These are phyloP conservation scores for Colletotrichum sp. DNA, from an alignment of 2,329 filamentous ascomycete genomes.

Conservation along the genomic window DNA sequence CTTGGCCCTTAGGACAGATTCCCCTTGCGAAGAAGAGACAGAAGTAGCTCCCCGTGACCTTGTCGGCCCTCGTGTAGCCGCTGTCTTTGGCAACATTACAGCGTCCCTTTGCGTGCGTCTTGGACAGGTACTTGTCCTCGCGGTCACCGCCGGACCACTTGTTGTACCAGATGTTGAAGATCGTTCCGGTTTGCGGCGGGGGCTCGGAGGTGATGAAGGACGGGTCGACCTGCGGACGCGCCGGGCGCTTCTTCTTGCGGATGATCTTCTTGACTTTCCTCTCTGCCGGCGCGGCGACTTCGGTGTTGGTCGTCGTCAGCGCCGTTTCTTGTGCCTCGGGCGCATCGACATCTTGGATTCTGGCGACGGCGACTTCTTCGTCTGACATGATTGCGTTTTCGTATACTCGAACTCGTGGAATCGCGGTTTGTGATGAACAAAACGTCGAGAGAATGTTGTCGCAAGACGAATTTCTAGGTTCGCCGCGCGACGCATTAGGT, in stretches of 20 bases:
- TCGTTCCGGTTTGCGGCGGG: constrained; percentile 89
- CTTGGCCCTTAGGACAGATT: constrained; percentile 78
- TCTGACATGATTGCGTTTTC: constrained; percentile 15
- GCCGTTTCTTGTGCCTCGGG: constrained; percentile 8
- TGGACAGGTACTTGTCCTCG: constrained; percentile 87
- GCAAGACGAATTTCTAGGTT: neutral
- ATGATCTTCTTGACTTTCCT: constrained; percentile 90
- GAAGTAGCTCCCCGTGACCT: constrained; percentile 82
- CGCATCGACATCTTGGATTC: neutral
- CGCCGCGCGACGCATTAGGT: neutral
- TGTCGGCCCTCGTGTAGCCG: constrained; percentile 81
- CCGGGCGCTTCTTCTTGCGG: constrained; percentile 87
- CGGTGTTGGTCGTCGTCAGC: constrained; percentile 41
- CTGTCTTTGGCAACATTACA: constrained; percentile 84
- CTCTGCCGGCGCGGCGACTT: constrained; percentile 51
- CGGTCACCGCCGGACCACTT: constrained; percentile 97
- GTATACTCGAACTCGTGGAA: neutral
- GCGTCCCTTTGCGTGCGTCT: constrained; percentile 81
- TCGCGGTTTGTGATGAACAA: neutral
- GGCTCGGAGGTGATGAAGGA: constrained; percentile 82
- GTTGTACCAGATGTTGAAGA: constrained; percentile 99
- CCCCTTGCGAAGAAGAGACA: constrained; percentile 83
- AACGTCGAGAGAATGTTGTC: neutral
- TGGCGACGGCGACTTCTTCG: neutral
- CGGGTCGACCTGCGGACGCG: constrained; percentile 88